These are phyloP conservation scores for Podaxis sp. DNA, from an alignment of 768 basidiomycete species.

Conservation along the genomic window DNA sequence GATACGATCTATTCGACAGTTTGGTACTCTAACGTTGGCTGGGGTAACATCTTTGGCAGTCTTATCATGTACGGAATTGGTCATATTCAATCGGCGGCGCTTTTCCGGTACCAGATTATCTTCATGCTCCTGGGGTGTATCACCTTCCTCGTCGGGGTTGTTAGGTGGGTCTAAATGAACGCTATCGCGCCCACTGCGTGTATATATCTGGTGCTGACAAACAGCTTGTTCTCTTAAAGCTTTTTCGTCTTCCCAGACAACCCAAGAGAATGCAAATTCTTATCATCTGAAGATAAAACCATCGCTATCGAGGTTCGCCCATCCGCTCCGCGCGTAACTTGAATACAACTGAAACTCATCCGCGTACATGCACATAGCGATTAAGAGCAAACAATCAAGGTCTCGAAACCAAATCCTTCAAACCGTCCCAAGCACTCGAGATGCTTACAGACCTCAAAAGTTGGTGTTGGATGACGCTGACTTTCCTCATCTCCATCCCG, in stretches of 20 bases:
- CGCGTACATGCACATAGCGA: conserved; percentile 20
- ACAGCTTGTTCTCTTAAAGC: conserved; percentile 15
- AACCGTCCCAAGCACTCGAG: conserved; percentile 29
- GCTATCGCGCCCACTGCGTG: no score
- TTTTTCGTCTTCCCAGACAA: conserved; percentile 35
- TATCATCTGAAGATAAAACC: conserved; percentile 30
- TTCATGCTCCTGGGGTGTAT: conserved; percentile 29
- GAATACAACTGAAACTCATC: neutral
- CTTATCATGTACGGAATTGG: conserved; percentile 36
- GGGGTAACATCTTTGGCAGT: conserved; percentile 35
- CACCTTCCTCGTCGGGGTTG: conserved; percentile 27
- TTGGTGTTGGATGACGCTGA: conserved; percentile 33
- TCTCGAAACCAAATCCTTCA: conserved; percentile 32
- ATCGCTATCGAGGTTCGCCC: conserved; percentile 29
- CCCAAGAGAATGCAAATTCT: conserved; percentile 30
- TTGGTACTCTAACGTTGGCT: conserved; percentile 32
- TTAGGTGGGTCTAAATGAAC: conserved; percentile 20
- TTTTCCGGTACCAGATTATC: conserved; percentile 30
- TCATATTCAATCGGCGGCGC: conserved; percentile 26
- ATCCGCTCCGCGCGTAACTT: neutral
- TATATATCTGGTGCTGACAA: neutral
- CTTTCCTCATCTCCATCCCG: conserved; percentile 26
- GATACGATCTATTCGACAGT: conserved; percentile 18
- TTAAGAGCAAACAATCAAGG: conserved; percentile 37
- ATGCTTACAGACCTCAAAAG: conserved; percentile 34